Evolutionary conservation across 768 basidiomycete species (phyloP).

Genomic region (Boletus eberwhitei): DNA sequence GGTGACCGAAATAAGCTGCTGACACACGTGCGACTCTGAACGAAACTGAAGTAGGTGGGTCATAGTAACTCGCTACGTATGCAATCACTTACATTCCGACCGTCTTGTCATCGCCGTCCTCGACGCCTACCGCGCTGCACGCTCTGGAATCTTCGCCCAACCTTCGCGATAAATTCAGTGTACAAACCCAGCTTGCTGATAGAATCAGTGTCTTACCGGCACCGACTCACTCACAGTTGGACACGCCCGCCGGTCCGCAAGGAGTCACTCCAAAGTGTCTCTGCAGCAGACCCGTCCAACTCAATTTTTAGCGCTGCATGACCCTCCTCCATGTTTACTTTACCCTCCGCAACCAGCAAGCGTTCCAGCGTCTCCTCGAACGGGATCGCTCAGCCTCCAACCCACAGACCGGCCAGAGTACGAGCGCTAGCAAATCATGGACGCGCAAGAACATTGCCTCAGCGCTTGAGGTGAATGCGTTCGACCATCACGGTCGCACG

Average conservation of each 20-base stretch:
- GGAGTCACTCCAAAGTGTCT: constrained; percentile 25
- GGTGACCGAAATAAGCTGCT: background rate
- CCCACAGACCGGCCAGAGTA: constrained; percentile 29
- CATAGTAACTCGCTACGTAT: background rate
- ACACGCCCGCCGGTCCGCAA: constrained; percentile 20
- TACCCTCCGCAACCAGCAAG: constrained; percentile 65
- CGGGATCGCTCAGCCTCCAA: constrained; percentile 37
- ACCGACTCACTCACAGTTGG: constrained; percentile 16
- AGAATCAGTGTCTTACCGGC: constrained; percentile 13
- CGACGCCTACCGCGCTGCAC: background rate
- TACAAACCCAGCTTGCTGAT: background rate
- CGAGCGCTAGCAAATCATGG: constrained; percentile 58
- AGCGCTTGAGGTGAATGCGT: constrained; percentile 61
- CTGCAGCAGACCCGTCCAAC: constrained; percentile 20
- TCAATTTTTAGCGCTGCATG: constrained; percentile 45
- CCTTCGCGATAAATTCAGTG: background rate
- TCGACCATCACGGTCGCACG: constrained; percentile 70
- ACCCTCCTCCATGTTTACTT: constrained; percentile 80
- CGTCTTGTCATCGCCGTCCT: background rate
- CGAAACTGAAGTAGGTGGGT: background rate
- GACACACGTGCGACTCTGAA: constrained; percentile 16
- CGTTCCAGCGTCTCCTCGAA: constrained; percentile 74
- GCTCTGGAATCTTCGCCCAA: background rate
- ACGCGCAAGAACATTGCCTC: constrained; percentile 41
- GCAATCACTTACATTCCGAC: background rate